Evolutionary conservation across 2,329 filamentous ascomycete species (phyloP), one percentile per base, ranked within the genome.

Genomic region (Tolypocladium tundrense): DNA sequence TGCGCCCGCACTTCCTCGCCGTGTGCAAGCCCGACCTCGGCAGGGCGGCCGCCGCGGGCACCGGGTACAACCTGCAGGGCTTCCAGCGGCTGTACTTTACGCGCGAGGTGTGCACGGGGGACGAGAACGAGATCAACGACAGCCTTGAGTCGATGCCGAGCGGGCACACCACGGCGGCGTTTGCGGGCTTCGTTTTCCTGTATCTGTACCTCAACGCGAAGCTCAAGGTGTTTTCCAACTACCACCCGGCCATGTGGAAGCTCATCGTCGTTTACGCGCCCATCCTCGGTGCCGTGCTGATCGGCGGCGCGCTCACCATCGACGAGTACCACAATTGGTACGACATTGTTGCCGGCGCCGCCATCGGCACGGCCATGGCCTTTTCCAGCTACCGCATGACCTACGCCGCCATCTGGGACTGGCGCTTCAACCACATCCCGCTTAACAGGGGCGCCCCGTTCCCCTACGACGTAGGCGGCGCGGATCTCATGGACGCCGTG

Each of bases 271-370:
- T 84, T 31, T 88, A 87, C 65, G 0, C 88, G 0, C 88, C 88
- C 0, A 72, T 91, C 3, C 80, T 91, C 0, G 85, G 83, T 3
- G 87, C 87, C 0, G 78, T 77, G 3, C 74, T 91, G 2, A 88
- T 91, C 50, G 86, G 81, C 1, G 87, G 87, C 7, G 82, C 85
- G 0, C 73, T 90, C 11, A 88, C 86, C 0, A 88, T 90, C 58
- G 84, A 90, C 62, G 83, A 88, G 67, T 88, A 79, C 68, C 88
- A 91, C 72, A 86, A 90, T 71, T 88, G 86, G 84, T 90, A 90
- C 60, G 87, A 90, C 58, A 75, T 88, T n/a, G 59, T 88, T 0
- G 85, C 83, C 0, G 87, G 87, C 6, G 86, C 79, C 0, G 67
- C 81, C 45, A 87, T 90, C 52, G 87, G 87, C 2, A 84, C 80